Evolutionary conservation across 768 basidiomycete species (phyloP).

Genomic region (Mycena kentingensis): DNA sequence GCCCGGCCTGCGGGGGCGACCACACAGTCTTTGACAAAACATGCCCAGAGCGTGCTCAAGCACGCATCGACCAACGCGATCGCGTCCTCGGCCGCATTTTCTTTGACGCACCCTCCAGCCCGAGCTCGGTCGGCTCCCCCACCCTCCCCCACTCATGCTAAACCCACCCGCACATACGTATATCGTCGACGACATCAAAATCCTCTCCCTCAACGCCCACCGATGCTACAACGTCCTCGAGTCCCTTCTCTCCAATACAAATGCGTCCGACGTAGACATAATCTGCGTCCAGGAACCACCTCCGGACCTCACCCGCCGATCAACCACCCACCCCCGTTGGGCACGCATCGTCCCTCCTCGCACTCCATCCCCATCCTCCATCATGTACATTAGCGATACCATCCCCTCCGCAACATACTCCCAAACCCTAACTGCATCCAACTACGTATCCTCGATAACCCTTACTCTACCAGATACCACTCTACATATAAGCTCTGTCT

Average conservation of each 20-base stretch:
- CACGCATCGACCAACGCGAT: background rate
- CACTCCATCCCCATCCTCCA: background rate
- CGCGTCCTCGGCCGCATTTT: background rate
- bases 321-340: constrained; percentile 2
- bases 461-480: background rate
- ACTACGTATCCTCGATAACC: background rate
- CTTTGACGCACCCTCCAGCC: constrained; percentile 4
- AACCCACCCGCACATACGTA: constrained; percentile 1
- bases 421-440: background rate
- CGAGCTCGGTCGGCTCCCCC: background rate
- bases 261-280: background rate
- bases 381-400: constrained; percentile 1
- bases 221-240: constrained; percentile 1
- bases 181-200: background rate
- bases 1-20: too few species aligned
- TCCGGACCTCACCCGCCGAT: too few species aligned
- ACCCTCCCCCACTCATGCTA: background rate
- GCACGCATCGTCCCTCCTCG: background rate
- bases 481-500: constrained; percentile 1
- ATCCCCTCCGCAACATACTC: background rate
- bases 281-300: constrained; percentile 5
- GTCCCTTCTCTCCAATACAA: constrained; percentile 3
- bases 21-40: background rate
- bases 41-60: background rate
- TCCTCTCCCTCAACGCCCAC: constrained; percentile 5